Base-by-base conservation (phyloP, 768 basidiomycete species). In the Naganishia randhawae region DNA sequence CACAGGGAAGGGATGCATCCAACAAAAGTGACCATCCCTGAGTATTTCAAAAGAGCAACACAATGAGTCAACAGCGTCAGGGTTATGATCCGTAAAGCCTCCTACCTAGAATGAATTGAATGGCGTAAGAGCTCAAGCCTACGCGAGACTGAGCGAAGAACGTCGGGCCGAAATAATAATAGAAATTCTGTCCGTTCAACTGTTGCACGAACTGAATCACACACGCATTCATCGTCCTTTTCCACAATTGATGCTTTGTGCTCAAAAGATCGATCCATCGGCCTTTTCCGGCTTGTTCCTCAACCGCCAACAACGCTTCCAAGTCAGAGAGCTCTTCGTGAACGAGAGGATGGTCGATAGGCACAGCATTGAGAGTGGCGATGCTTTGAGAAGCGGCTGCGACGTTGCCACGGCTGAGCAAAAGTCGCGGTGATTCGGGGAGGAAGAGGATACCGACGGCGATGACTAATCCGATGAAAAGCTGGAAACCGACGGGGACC, bases 241-340 rank as follows among this genome's bases (percentile, higher is more conserved):
- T 87, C 85, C 88, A 89, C 50, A 90, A 78, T 73, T 83, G 80
- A 71, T 89, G 88, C 50, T 85, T 79, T 4, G 83, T 82, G 0
- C 87, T 87, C 83, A 91, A 90, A 78, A 88, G 89, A 76, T 91
- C 89, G 31, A 83, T 50, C 89, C 89, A 91, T 0, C 86, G 87
- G 1, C 88, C 88, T 74, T 89, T 87, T 8, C 89, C 89, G 25
- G 88, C 89, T 63, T 88, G 87, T 73, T 91, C 91, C 79, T 91
- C 89, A 4, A 84, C 85, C 17, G 81, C 81, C 74, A 91, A 87
- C 42, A 83, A 87, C 66, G 82, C 85, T 67, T 86, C 82, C 31
- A 91, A 83, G 71, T 90, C 89, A 31, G 84, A 85, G 19, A 90
- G 79, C 6, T 81, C 80, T 65, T 88, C 88, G 9, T 82, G 74